Evolutionary conservation across 768 basidiomycete genomes (phyloP).

Genomic region (Gloeostereum incarnatum): DNA sequence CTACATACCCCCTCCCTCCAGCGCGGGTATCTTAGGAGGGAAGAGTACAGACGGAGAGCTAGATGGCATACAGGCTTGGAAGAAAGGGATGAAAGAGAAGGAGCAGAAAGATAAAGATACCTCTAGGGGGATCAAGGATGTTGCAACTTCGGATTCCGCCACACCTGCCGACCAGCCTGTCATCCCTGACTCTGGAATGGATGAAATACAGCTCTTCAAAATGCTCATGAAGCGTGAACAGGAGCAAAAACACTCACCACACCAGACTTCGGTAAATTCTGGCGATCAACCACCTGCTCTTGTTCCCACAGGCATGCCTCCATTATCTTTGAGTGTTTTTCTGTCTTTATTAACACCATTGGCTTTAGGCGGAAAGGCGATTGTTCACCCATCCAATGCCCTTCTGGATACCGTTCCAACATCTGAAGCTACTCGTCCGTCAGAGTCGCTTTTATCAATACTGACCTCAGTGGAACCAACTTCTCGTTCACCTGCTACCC

Average conservation of each 20-base stretch:
- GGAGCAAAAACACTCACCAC: conserved; percentile 12
- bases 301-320: neutral
- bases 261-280: neutral
- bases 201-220: conserved; percentile 81
- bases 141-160: conserved; percentile 8
- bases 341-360: too few species aligned
- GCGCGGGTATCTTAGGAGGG: conserved; percentile 55
- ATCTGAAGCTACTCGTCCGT: neutral
- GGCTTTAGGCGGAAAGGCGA: too few species aligned
- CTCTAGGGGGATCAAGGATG: conserved; percentile 7
- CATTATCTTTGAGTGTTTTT: too few species aligned
- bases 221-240: conserved; percentile 77
- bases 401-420: neutral
- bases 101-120: conserved; percentile 45
- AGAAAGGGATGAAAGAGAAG: conserved; percentile 74
- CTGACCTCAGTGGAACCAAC: conserved; percentile 9
- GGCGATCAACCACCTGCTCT: neutral
- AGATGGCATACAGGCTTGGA: conserved; percentile 83
- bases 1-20: conserved; percentile 55
- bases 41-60: conserved; percentile 54
- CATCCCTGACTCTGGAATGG: conserved; percentile 31
- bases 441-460: conserved; percentile 11
- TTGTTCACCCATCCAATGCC: too few species aligned
- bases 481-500: conserved; percentile 6
- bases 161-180: conserved; percentile 2